Base-by-base conservation (phyloP, 768 basidiomycete genomes). In the Phylloporus scabripes region DNA sequence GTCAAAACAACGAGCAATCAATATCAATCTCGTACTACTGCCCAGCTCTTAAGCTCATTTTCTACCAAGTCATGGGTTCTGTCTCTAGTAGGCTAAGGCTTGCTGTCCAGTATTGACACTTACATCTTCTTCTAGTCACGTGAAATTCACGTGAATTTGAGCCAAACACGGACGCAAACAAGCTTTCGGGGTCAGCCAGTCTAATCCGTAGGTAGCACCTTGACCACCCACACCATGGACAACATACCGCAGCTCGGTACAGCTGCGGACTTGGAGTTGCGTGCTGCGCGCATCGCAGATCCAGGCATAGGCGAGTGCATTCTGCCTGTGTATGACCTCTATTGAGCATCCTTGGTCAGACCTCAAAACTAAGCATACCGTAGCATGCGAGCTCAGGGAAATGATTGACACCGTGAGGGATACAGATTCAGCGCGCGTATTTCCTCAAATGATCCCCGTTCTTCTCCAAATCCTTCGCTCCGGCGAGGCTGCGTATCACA, bases 381-480 rank as follows among this genome's bases (percentile, higher is more conserved):
- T 82, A n/a, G 85, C 86, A 50, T 78, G 74, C 50, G 89, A 92
- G 63, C 80, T 92, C 51, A 78, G 87, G 49, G 88, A 92, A 64
- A 79, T 83, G 72, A 74, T 92, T 55, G 90, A 92, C 59, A 82
- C 82, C 14, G 79, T 87, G 34, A 76, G 85, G 48, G 90, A 92
- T 52, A 72, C 78, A 15, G 90, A 92, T 54, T 80, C 82, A 14
- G 71, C 77, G 34, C 80, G 83, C 18, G 82, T 82, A 29, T 73
- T 90, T 18, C 81, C 82, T 7, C 79, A 81, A 54, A 81, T 89
- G 62, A 81, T 90, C 45, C 84, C 85, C 14, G 79, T 85, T 21
- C 69, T 92, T 23, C 71, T 88, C 23, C 84, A 87, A 55, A 73
- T 89, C 15, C 72, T 92, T 40, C 82, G 80, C 46, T 78, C 79